Evolutionary conservation across 1,139 yeast genomes (phyloP).

Genomic region (Suhomyces anneliseae): DNA sequence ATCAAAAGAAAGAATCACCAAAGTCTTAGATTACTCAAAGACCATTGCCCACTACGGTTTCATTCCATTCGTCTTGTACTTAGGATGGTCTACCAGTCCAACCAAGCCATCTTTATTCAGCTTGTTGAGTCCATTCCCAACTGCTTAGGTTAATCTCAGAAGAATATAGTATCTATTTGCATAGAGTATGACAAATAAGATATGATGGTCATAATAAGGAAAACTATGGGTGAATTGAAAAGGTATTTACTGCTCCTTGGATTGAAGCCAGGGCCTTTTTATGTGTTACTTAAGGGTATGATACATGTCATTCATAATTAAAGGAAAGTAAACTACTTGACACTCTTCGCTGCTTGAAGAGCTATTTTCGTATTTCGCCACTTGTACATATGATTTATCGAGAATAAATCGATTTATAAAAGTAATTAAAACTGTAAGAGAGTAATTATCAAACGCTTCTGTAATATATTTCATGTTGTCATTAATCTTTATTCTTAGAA

Average conservation of each 20-base stretch:
- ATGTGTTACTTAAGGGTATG: no score
- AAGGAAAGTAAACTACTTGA: no score
- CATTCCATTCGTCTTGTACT: constrained; percentile 90
- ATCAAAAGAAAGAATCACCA: constrained; percentile 84
- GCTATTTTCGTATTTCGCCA: neutral
- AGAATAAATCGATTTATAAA: no score
- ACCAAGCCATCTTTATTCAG: constrained; percentile 82
- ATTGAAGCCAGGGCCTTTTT: no score
- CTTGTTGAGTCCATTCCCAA: constrained; percentile 73
- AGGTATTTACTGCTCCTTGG: neutral
- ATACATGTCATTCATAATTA: no score
- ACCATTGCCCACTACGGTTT: constrained; percentile 93
- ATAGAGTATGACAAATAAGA: neutral
- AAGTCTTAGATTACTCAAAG: constrained; percentile 79
- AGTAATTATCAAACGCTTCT: no score
- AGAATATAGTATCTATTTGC: neutral
- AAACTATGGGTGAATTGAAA: neutral
- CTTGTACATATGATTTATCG: neutral
- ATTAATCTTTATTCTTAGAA: no score
- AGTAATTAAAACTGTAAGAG: no score
- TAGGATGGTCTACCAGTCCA: constrained; percentile 87
- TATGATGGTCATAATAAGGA: neutral
- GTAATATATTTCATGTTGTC: no score
- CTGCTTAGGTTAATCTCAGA: constrained; percentile 44
- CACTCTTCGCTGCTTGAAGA: neutral